phyloP scores from a whole-genome alignment of 352 stramenopile species.

The Phytopythium ostracodes region DNA sequence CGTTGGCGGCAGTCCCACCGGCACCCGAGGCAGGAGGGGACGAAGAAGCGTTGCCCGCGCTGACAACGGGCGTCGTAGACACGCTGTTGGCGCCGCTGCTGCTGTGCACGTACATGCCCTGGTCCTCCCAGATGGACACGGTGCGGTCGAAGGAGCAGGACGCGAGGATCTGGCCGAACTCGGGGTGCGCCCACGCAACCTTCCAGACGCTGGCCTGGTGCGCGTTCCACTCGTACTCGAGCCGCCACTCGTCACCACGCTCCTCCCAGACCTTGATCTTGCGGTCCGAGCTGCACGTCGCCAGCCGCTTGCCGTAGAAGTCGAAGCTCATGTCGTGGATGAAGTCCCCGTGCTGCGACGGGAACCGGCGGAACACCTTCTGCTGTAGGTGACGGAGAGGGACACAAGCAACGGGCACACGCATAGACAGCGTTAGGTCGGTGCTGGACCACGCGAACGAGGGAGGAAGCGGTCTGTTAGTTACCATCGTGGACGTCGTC shows the following conservation, averaged over 20 bases:
- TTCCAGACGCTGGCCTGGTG: conserved; percentile 92
- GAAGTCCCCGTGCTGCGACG: conserved; percentile 87
- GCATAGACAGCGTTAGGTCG: no score
- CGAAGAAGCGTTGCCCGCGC: not conserved
- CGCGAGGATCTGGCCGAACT: conserved; percentile 95
- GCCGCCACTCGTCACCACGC: conserved; percentile 76
- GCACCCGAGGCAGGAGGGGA: not conserved
- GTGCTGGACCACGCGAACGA: no score
- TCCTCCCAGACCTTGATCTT: conserved; percentile 92
- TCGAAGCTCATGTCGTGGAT: conserved; percentile 93
- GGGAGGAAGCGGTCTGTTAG: no score
- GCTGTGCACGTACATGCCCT: conserved; percentile 52
- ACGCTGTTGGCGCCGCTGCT: not conserved
- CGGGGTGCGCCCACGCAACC: conserved; percentile 93
- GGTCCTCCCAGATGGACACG: conserved; percentile 95
- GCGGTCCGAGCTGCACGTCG: conserved; percentile 89
- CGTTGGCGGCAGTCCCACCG: not conserved
- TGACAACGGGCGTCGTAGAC: not conserved
- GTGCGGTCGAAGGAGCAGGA: conserved; percentile 93
- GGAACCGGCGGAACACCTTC: conserved; percentile 81
- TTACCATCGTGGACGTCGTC: no score
- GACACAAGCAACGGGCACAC: no score
- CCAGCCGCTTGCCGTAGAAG: conserved; percentile 89
- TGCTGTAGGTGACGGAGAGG: conserved; percentile 7
- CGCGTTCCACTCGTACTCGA: conserved; percentile 88